Base-by-base conservation (phyloP, 805 yeast species). In the Nakazawaea peltata region DNA sequence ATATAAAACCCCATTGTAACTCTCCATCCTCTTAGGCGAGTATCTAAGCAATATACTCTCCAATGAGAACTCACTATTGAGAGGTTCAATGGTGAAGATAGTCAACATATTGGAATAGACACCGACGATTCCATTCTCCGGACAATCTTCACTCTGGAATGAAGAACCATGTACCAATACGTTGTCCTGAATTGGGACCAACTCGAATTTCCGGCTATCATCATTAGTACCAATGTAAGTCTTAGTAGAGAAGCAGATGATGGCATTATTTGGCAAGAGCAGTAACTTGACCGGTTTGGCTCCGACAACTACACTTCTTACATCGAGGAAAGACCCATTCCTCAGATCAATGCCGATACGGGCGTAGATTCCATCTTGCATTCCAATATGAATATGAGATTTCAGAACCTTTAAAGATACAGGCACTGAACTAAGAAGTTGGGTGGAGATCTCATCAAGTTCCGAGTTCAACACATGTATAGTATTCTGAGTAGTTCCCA, bases 331-430 rank as follows among this genome's bases (percentile, higher is more conserved):
- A 15, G 74, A 66, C 3, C 95, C 96, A 3, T 79, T 63, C 4
- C 59, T 47, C 0, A 52, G 48, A 48, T 82, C 85, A 26, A 87
- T 45, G 5, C 61, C 56, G 0, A 85, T 71, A 13, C 79, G 61
- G 2, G 78, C 77, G 56, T 81, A 85, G 1, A 88, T 74, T 15
- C 97, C 97, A 53, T 77, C 84, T n/a, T 60, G 69, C 65, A 87
- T 66, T 2, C 97, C 97, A 33, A 86, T 69, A 54, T 87, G 94
- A 9, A 83, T 66, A 40, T 59, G 65, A 3, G 60, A 39, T 1
- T 45, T 40, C 5, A 31, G 23, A 39, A 57, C 46, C 11, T 60
- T 45, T 32, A 66, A 51, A 5, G 59, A 52, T 2, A 58, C 47
- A 4, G 71, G 66, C 1, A 67, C 56, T 6, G 86, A 71, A 26